Evolutionary conservation across 2,329 filamentous ascomycete species (phyloP), one percentile per base, ranked within the genome.

Genomic region (Ceratocystis smalleyi): DNA sequence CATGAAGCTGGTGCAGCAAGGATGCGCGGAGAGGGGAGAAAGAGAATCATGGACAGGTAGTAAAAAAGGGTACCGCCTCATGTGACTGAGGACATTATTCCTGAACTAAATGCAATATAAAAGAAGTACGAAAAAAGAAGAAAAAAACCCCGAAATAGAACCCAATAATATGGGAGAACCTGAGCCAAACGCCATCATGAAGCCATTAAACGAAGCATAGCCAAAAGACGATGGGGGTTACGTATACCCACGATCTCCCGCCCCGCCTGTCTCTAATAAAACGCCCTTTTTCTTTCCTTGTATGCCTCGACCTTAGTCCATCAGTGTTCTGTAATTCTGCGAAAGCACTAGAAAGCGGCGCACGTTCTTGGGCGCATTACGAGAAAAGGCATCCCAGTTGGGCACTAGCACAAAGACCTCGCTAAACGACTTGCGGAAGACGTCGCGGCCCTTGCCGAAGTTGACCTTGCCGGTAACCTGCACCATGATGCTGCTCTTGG

Each of bases 351-450:
- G 74, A 80, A 84, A 88, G 69, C 78, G 77, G 71, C 79, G 81
- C 63, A 78, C 70, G 1, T 78, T 78, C 66, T 79, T 79, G 1
- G 79, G 73, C 43, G 81, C 78, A 68, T 82, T 83, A 64, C 75
- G 75, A 3, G 75, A 77, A 68, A 80, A 76, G 0, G 78, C 74
- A 68, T 85, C 81, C 81, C 83, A 81, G 74, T 89, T 89, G 6
- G 91, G 89, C 45, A 92, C 87, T 64, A 96, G 77, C 27, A 95
- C 81, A 72, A 95, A 86, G 0, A 81, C 86, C 73, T 96, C 91
- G 70, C 84, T 87, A 73, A 95, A 95, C 43, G 83, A 83, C 69
- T 83, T 83, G 72, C 83, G 80, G 15, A 81, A 81, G 15, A 82
- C 81, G 35, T 85, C 82, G 69, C 79, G 79, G 66, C 78, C 80